These are phyloP conservation scores for Vanrija pseudolonga DNA, from an alignment of 1,284 basidiomycete genomes.

Conservation along the genomic window DNA sequence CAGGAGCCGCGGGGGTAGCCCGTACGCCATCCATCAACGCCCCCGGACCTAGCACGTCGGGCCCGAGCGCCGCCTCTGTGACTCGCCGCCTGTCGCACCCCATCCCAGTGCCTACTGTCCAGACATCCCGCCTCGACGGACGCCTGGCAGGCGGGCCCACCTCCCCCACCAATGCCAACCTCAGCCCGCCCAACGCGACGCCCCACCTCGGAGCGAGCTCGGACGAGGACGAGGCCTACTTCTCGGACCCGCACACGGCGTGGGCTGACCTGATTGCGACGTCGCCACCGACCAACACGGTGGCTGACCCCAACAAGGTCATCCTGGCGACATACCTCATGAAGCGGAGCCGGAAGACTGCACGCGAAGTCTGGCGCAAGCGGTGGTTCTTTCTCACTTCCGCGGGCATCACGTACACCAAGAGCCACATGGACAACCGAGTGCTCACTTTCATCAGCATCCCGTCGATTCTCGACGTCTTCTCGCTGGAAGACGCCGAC, in stretches of 20 bases:
- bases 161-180: neutral
- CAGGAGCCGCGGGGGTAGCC: no score
- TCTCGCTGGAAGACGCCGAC: conserved; percentile 57
- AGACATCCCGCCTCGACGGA: neutral
- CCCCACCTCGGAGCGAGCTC: conserved; percentile 18
- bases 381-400: conserved; percentile 82
- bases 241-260: conserved; percentile 26
- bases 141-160: neutral
- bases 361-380: conserved; percentile 92
- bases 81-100: conserved; percentile 12
- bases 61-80: conserved; percentile 6
- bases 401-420: conserved; percentile 75
- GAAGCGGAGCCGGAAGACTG: conserved; percentile 77
- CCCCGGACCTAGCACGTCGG: no score
- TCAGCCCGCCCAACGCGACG: conserved; percentile 5
- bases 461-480: conserved; percentile 80
- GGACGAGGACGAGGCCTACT: conserved; percentile 33
- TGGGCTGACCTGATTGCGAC: conserved; percentile 7
- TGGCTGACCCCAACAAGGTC: conserved; percentile 63
- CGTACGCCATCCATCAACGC: no score
- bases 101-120: conserved; percentile 1
- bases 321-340: conserved; percentile 88
- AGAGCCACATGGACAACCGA: conserved; percentile 87
- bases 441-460: conserved; percentile 82
- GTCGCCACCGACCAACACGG: neutral